Percentiles rank a stretch among this genome's conserved stretches.
These are phyloP conservation scores for Vinca major DNA, from an alignment of 305 asterid genomes.

Conservation along the genomic window DNA sequence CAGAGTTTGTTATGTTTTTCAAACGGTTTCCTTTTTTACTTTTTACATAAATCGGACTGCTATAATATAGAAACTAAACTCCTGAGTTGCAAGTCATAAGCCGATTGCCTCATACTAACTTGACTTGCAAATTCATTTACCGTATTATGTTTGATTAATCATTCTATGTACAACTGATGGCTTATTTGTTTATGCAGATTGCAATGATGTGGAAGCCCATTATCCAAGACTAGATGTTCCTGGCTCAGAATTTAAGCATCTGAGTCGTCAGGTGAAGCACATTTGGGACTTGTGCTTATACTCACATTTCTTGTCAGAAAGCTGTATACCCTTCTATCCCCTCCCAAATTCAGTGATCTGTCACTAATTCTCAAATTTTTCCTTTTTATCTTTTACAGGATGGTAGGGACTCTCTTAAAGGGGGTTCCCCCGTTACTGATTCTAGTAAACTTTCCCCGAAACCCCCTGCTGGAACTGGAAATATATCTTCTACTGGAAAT, in stretches of 20 bases:
- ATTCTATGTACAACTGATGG: neutral
- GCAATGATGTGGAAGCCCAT: conserved; percentile 67
- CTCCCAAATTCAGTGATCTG: neutral
- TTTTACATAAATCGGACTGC: neutral
- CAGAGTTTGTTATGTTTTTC: neutral
- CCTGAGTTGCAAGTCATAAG: neutral
- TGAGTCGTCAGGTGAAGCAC: conserved; percentile 51
- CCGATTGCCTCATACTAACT: neutral
- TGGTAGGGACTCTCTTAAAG: conserved; percentile 26
- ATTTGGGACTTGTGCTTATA: neutral
- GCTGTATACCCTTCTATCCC: neutral
- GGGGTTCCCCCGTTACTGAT: conserved; percentile 25
- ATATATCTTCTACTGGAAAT: conserved; percentile 30
- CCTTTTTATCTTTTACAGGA: conserved; percentile 37
- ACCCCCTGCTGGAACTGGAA: conserved; percentile 37
- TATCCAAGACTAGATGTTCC: conserved; percentile 73
- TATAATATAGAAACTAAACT: neutral
- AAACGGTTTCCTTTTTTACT: neutral
- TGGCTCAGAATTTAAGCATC: conserved; percentile 55
- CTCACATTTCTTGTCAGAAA: neutral
- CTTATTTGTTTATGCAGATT: conserved; percentile 33
- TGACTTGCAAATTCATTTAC: neutral
- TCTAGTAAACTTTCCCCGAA: conserved; percentile 25
- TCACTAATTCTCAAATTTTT: neutral
- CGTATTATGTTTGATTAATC: neutral